Conservation (phyloP, 2,329 filamentous ascomycete species). For the Xylaria sp. region DNA sequence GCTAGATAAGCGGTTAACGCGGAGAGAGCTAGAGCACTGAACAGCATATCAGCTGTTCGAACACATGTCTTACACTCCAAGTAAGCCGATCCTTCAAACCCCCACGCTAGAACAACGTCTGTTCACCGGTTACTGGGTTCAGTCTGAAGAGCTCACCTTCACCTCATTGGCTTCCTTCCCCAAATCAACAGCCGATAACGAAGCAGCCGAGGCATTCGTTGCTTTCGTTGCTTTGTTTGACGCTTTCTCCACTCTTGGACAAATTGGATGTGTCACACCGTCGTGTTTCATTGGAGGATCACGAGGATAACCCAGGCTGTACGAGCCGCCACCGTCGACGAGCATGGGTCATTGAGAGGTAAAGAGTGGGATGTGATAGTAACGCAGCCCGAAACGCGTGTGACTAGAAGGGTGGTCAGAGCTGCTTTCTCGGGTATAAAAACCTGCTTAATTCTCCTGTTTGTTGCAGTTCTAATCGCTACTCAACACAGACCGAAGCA, state of each 20-base stretch:
- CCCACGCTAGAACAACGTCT: neutral
- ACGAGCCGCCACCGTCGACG: neutral
- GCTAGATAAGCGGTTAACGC: neutral
- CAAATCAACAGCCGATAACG: neutral
- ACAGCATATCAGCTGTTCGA: neutral
- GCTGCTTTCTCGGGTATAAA: neutral
- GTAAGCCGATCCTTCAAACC: neutral
- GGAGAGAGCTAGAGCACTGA: neutral
- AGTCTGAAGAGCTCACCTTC: neutral
- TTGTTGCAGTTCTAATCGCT: neutral
- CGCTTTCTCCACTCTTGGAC: neutral
- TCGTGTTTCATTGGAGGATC: neutral
- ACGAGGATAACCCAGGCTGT: neutral
- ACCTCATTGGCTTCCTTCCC: neutral
- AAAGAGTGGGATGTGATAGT: neutral
- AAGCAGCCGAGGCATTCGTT: neutral
- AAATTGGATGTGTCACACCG: neutral
- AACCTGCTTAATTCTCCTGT: neutral
- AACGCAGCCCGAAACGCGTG: neutral
- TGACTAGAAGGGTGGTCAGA: neutral
- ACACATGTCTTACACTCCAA: neutral
- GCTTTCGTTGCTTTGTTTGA: neutral
- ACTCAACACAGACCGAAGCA: neutral
- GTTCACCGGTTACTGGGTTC: neutral
- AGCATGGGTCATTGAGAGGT: neutral